Evolutionary conservation across 2,329 filamentous ascomycete genomes (phyloP).

Genomic region (Phialophora tarda): DNA sequence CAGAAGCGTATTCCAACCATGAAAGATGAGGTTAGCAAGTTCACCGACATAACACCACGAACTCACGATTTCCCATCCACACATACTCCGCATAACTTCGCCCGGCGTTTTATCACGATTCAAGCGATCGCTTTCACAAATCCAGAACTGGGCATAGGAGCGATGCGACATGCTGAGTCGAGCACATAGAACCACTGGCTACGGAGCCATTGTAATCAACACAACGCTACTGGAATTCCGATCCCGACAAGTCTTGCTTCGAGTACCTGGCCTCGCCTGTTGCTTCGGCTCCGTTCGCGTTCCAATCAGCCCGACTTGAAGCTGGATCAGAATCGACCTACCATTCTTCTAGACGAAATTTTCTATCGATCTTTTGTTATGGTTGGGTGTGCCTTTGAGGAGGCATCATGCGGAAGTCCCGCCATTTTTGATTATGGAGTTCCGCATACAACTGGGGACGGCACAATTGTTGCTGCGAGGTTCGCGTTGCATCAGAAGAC

Average conservation of each 20-base stretch:
- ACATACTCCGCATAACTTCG: slow-evolving; percentile 15
- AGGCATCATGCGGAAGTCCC: neutral
- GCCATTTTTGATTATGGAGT: neutral
- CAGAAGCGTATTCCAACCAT: slow-evolving; percentile 36
- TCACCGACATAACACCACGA: neutral
- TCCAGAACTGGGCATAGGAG: slow-evolving; percentile 33
- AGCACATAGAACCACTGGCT: slow-evolving; percentile 25
- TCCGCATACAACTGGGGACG: neutral
- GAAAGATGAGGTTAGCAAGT: slow-evolving; percentile 25
- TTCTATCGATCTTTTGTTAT: slow-evolving; percentile 3
- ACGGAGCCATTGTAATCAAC: neutral
- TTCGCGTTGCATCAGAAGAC: slow-evolving; percentile 9
- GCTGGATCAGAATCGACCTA: neutral
- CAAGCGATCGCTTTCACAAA: slow-evolving; percentile 22
- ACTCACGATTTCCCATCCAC: neutral
- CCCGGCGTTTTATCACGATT: slow-evolving; percentile 29
- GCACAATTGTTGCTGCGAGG: neutral
- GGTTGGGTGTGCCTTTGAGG: neutral
- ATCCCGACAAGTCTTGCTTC: neutral
- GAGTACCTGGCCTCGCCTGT: slow-evolving; percentile 10
- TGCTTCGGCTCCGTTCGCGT: neutral
- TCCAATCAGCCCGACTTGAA: slow-evolving; percentile 21
- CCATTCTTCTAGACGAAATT: slow-evolving; percentile 1
- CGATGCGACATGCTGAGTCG: slow-evolving; percentile 23
- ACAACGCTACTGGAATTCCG: neutral